Evolutionary conservation across 768 basidiomycete genomes (phyloP).

Genomic region (Coprinellus micaceus): DNA sequence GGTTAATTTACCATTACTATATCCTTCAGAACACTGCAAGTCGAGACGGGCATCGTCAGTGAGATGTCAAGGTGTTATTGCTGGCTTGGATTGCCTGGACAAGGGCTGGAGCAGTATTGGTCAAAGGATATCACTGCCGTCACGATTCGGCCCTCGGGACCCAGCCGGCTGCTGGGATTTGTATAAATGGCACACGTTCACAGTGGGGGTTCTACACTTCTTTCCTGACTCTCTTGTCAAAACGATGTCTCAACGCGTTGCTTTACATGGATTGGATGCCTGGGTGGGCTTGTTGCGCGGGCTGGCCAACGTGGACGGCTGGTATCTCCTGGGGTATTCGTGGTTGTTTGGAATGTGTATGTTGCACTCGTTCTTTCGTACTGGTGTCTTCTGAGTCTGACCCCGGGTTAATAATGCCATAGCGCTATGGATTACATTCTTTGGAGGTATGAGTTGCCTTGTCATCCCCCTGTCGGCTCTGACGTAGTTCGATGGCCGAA

Average conservation of each 20-base stretch:
- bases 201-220: no score
- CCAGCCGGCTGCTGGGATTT: not conserved
- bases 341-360: conserved; percentile 72
- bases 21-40: not conserved
- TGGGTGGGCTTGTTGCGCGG: conserved; percentile 29
- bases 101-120: not conserved
- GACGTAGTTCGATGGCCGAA: not conserved
- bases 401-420: not conserved
- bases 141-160: not conserved
- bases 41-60: not conserved
- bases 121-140: not conserved
- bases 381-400: not conserved
- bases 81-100: no score
- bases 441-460: conserved; percentile 43
- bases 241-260: no score
- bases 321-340: conserved; percentile 55
- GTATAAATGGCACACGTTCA: not conserved
- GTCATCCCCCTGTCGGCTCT: not conserved
- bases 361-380: conserved; percentile 20
- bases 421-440: conserved; percentile 66
- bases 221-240: no score
- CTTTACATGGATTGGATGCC: conserved; percentile 29
- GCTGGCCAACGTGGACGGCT: conserved; percentile 34
- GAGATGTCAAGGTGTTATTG: not conserved
- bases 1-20: conserved; percentile 4